A percentile compares a stretch with the other conserved stretches of the same genome.
phyloP scores from a whole-genome alignment of 768 basidiomycete genomes.

The Russula sp. region DNA sequence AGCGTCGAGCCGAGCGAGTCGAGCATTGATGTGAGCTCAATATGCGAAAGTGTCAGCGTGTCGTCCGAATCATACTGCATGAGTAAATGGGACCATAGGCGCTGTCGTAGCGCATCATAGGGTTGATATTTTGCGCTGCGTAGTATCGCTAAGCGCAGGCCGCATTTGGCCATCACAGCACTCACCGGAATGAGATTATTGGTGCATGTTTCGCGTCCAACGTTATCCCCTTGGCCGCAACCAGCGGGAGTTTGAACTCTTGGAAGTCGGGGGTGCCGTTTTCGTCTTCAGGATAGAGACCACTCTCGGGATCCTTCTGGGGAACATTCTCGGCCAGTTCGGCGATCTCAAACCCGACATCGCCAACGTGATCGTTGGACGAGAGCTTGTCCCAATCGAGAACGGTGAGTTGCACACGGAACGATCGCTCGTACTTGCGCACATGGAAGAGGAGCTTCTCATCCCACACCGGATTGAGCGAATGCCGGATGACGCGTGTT shows the following conservation, averaged over 20 bases:
- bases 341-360: slow-evolving; percentile 60
- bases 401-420: slow-evolving; percentile 71
- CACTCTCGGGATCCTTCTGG: slow-evolving; percentile 41
- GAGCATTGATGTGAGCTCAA: slow-evolving; percentile 91
- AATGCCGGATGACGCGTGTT: slow-evolving; percentile 81
- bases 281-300: slow-evolving; percentile 46
- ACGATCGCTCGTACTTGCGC: slow-evolving; percentile 73
- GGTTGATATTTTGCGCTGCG: slow-evolving; percentile 89
- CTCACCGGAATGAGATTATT: slow-evolving; percentile 56
- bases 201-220: slow-evolving; percentile 76
- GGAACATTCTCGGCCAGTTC: slow-evolving; percentile 50
- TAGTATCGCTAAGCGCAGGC: neutral
- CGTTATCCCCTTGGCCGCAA: slow-evolving; percentile 49
- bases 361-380: slow-evolving; percentile 85
- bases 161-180: neutral
- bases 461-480: slow-evolving; percentile 83
- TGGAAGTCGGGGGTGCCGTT: slow-evolving; percentile 58
- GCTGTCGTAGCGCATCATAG: slow-evolving; percentile 83
- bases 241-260: slow-evolving; percentile 60
- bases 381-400: slow-evolving; percentile 96
- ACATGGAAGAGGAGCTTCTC: slow-evolving; percentile 96
- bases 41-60: slow-evolving; percentile 59
- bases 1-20: slow-evolving; percentile 96
- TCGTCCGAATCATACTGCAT: slow-evolving; percentile 89
- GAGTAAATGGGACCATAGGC: slow-evolving; percentile 86